Evolutionary conservation across 768 basidiomycete species (phyloP).

Genomic region (Glaciozyma antarctica): DNA sequence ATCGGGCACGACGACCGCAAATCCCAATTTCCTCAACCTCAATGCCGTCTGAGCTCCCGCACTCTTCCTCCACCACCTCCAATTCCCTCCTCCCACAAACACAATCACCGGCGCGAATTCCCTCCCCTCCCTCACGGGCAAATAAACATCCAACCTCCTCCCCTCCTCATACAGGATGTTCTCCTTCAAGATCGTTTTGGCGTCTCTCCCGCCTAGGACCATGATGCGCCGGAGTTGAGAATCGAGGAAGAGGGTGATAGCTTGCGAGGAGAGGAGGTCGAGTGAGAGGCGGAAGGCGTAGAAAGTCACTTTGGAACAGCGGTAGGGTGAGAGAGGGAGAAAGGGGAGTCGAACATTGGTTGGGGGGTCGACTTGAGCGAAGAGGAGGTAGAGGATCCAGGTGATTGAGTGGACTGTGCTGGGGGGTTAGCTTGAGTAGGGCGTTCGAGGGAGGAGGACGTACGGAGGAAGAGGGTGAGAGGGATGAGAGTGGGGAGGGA

Average conservation of each 20-base stretch:
- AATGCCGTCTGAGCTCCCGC: constrained; percentile 3
- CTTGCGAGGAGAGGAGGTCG: neutral
- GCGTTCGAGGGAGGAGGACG: neutral
- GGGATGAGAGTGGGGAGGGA: constrained; percentile 14
- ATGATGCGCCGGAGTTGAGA: constrained; percentile 20
- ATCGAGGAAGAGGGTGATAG: constrained; percentile 23
- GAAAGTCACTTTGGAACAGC: neutral
- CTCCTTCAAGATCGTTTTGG: constrained; percentile 11
- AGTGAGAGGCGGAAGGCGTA: neutral
- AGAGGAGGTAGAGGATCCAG: constrained; percentile 10
- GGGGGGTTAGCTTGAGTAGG: neutral
- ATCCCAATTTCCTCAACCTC: constrained; percentile 18
- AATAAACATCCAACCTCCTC: constrained; percentile 18
- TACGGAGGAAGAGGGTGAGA: constrained; percentile 9
- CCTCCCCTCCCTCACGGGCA: constrained; percentile 2
- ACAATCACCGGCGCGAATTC: constrained; percentile 15
- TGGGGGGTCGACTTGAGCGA: constrained; percentile 9
- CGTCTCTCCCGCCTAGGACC: constrained; percentile 20
- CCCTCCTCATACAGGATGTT: constrained; percentile 12
- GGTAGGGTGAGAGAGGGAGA: constrained; percentile 6
- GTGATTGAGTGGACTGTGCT: constrained; percentile 8
- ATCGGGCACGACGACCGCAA: constrained; percentile 26
- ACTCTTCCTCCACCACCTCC: constrained; percentile 5
- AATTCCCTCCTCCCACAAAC: constrained; percentile 9
- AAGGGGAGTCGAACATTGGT: neutral